phyloP scores from a whole-genome alignment of 2,329 filamentous ascomycete genomes.

The Paraphoma sp. region DNA sequence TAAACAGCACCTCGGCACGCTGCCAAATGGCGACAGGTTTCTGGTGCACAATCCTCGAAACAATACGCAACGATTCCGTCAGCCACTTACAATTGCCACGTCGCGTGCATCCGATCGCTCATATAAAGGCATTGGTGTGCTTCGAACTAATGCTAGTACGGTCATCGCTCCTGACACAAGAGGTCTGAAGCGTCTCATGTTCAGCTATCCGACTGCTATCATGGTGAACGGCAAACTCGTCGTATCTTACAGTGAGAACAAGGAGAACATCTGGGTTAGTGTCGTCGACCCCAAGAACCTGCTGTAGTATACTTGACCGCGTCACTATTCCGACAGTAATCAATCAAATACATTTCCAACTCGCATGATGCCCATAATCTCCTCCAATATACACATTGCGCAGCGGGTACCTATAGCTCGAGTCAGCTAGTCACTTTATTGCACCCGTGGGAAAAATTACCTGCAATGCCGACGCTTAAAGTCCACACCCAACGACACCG shows the following conservation, averaged over 20 bases:
- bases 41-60: constrained; percentile 17
- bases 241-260: constrained; percentile 19
- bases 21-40: constrained; percentile 11
- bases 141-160: constrained; percentile 16
- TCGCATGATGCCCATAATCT: neutral
- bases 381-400: neutral
- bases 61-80: constrained; percentile 11
- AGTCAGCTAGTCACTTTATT: neutral
- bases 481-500: constrained; percentile 48
- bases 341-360: neutral
- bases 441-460: constrained; percentile 5
- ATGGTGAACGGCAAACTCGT: constrained; percentile 14
- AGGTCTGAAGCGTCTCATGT: constrained; percentile 16
- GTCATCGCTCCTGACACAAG: constrained; percentile 17
- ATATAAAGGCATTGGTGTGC: constrained; percentile 16
- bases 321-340: neutral
- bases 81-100: constrained; percentile 18
- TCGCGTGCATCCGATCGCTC: constrained; percentile 1
- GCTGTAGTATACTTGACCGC: neutral
- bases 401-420: neutral
- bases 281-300: constrained; percentile 15
- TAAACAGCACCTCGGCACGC: constrained; percentile 13
- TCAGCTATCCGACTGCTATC: constrained; percentile 19
- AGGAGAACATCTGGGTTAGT: constrained; percentile 22
- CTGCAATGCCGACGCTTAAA: constrained; percentile 57